Evolutionary conservation across 179 eudicot species (phyloP).

Genomic region (Dionaea muscipula): DNA sequence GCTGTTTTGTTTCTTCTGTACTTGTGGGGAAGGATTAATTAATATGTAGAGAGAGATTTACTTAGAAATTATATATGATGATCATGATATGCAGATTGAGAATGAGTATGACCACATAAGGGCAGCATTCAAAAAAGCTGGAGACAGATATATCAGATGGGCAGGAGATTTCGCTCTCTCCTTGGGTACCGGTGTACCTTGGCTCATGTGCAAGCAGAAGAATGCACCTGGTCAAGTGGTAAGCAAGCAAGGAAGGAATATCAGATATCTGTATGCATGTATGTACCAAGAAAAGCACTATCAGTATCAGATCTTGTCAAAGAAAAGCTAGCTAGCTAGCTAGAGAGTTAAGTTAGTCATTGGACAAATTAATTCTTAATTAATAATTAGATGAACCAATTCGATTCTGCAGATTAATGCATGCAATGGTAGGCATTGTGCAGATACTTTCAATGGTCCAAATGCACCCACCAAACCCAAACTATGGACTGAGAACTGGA

Average conservation of each 20-base stretch:
- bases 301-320: neutral
- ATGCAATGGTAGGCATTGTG: constrained; percentile 97
- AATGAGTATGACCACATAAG: constrained; percentile 77
- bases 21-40: no score
- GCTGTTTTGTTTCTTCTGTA: no score
- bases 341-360: neutral
- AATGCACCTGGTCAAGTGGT: constrained; percentile 71
- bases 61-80: no score
- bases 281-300: no score
- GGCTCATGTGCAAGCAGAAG: constrained; percentile 94
- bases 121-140: constrained; percentile 38
- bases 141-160: constrained; percentile 53
- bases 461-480: constrained; percentile 66
- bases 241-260: constrained; percentile 1
- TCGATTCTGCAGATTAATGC: constrained; percentile 48
- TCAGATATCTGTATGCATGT: no score
- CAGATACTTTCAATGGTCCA: constrained; percentile 73
- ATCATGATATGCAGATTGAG: constrained; percentile 74
- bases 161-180: constrained; percentile 58
- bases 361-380: neutral
- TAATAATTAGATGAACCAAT: neutral
- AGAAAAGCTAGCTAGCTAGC: neutral
- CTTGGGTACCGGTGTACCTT: constrained; percentile 57
- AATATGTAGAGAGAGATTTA: no score
- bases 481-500: constrained; percentile 98